A percentile compares a stretch with the other conserved stretches of the same genome.
phyloP scores from a whole-genome alignment of 73 alveolate genomes.

The Paramecium bursaria region DNA sequence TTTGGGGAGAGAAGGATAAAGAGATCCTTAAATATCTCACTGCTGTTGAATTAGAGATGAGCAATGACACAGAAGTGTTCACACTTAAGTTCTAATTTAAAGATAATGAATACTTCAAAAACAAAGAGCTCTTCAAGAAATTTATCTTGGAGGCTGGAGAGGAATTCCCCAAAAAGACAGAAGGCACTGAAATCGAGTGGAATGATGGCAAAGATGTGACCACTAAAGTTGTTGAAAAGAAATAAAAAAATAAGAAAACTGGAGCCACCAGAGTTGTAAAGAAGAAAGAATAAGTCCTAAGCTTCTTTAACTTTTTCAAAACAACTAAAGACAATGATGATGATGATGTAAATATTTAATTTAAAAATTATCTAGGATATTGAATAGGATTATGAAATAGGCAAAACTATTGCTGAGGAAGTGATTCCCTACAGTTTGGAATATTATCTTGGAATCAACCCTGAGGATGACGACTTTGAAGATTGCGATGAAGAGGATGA shows the following conservation, averaged over 20 bases:
- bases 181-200: conserved; percentile 93
- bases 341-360: neutral
- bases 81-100: conserved; percentile 86
- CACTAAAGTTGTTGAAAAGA: conserved; percentile 90
- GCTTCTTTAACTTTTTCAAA: conserved; percentile 94
- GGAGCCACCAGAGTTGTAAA: conserved; percentile 80
- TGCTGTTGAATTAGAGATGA: conserved; percentile 48
- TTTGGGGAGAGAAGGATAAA: conserved; percentile 66
- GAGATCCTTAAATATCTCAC: conserved; percentile 63
- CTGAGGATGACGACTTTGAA: conserved; percentile 81
- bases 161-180: conserved; percentile 85
- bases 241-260: conserved; percentile 93
- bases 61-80: conserved; percentile 81
- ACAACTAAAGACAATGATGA: conserved; percentile 80
- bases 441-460: conserved; percentile 90
- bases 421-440: conserved; percentile 96
- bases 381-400: conserved; percentile 84
- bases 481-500: conserved; percentile 79
- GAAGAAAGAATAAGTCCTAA: conserved; percentile 77
- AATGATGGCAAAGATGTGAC: conserved; percentile 93
- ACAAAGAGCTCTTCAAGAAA: conserved; percentile 83
- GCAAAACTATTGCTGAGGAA: conserved; percentile 91
- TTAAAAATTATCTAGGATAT: conserved; percentile 11
- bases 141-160: conserved; percentile 83
- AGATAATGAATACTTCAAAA: conserved; percentile 90